Evolutionary conservation across 192 early-diverging fungal species (phyloP).

Genomic region (Fimicolochytrium jonesii): DNA sequence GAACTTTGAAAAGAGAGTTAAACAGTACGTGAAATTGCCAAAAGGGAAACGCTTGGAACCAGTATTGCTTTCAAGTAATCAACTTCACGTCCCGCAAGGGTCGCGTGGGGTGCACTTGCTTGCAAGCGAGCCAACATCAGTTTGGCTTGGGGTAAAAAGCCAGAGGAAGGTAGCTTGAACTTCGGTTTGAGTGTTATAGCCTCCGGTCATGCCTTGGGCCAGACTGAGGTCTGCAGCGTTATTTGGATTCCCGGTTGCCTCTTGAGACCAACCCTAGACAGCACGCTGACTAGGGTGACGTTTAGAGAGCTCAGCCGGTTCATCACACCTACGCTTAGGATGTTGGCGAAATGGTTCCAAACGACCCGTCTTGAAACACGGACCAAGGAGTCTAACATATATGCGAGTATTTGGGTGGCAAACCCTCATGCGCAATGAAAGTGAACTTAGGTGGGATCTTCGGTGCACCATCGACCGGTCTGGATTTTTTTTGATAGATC

Average conservation of each 20-base stretch:
- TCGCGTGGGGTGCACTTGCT: conserved; percentile 44
- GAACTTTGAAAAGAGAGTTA: conserved; percentile 71
- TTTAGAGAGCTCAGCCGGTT: conserved; percentile 23
- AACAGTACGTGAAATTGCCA: conserved; percentile 81
- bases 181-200: conserved; percentile 53
- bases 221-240: conserved; percentile 56
- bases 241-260: conserved; percentile 17
- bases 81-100: conserved; percentile 19
- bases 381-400: conserved; percentile 80
- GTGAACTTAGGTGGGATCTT: conserved; percentile 26
- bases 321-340: conserved; percentile 40
- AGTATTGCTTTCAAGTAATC: conserved; percentile 49
- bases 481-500: conserved; percentile 25
- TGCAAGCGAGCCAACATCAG: conserved; percentile 52
- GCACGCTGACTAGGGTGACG: conserved; percentile 10
- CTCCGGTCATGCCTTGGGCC: conserved; percentile 41
- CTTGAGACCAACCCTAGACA: not conserved
- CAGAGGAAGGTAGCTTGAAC: conserved; percentile 44
- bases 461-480: conserved; percentile 32
- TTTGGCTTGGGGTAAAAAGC: conserved; percentile 51
- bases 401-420: conserved; percentile 68
- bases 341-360: conserved; percentile 63
- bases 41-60: conserved; percentile 69
- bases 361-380: conserved; percentile 78
- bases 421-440: conserved; percentile 45